Percentiles rank a stretch among this genome's conserved stretches.
phyloP scores from a whole-genome alignment of 345 rosid genomes.

The Murraya paniculata region DNA sequence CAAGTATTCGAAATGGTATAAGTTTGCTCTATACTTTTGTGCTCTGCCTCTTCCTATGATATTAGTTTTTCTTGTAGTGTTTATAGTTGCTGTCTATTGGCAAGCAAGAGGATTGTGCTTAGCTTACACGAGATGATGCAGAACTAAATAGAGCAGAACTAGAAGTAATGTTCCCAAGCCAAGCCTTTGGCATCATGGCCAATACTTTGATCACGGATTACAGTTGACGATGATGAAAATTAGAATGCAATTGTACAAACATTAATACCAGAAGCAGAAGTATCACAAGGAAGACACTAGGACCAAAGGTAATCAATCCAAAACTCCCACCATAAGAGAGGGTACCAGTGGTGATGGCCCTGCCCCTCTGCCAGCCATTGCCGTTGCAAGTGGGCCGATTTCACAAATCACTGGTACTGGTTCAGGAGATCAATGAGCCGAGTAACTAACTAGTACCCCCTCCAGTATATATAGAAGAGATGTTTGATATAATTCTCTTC shows the following conservation, averaged over 20 bases:
- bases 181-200: not conserved
- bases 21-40: too few relatives aligned
- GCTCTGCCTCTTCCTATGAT: not conserved
- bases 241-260: not conserved
- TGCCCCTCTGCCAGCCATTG: not conserved
- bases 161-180: constrained; percentile 1
- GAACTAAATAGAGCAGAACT: not conserved
- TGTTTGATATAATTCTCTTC: too few relatives aligned
- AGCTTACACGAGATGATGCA: not conserved
- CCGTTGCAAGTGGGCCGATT: not conserved
- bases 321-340: not conserved
- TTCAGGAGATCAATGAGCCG: not conserved
- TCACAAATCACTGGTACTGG: not conserved
- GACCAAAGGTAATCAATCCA: constrained; percentile 1
- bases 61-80: not conserved
- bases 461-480: too few relatives aligned
- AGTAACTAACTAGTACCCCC: not conserved
- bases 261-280: not conserved
- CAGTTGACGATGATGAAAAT: not conserved
- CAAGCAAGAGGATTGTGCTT: not conserved
- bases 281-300: not conserved
- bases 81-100: not conserved
- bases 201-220: not conserved
- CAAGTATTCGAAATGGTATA: too few relatives aligned
- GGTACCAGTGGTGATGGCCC: not conserved